Conservation (phyloP, 805 yeast species). For the Saccharomycopsis sp. region DNA sequence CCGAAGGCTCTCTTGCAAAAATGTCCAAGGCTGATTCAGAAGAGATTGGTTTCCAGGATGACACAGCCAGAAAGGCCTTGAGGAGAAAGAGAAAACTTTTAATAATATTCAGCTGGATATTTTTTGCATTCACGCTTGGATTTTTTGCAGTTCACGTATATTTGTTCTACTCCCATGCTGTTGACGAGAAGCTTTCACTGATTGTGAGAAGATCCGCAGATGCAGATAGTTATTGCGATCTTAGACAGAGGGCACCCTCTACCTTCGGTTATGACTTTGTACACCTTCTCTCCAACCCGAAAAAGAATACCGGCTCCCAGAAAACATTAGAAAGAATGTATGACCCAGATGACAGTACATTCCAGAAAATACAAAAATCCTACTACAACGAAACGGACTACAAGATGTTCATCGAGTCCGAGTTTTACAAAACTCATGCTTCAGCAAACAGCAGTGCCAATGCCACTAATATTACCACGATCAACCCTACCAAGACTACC, state of each 20-base stretch:
- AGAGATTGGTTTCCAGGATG: not conserved
- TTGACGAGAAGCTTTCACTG: not conserved
- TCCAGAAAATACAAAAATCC: not conserved
- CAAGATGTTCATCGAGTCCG: conserved; percentile 1
- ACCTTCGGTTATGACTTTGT: not conserved
- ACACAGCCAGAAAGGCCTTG: too few species aligned
- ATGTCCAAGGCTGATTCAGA: not conserved
- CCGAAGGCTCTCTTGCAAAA: not conserved
- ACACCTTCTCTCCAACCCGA: not conserved
- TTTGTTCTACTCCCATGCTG: not conserved
- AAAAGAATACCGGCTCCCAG: not conserved
- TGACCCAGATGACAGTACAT: not conserved
- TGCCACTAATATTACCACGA: not conserved
- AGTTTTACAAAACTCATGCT: conserved; percentile 3
- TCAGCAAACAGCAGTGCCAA: not conserved
- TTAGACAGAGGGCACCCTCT: not conserved
- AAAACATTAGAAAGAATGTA: not conserved
- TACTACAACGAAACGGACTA: conserved; percentile 5
- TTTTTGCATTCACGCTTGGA: not conserved
- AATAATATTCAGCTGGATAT: not conserved
- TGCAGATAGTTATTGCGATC: not conserved
- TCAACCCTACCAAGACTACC: conserved; percentile 4
- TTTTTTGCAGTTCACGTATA: not conserved
- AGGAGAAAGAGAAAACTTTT: not conserved
- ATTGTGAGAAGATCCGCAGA: not conserved